Evolutionary conservation across 2,329 filamentous ascomycete species (phyloP), one percentile per base, ranked within the genome.

Genomic region (Ceratocystiopsis minuta): DNA sequence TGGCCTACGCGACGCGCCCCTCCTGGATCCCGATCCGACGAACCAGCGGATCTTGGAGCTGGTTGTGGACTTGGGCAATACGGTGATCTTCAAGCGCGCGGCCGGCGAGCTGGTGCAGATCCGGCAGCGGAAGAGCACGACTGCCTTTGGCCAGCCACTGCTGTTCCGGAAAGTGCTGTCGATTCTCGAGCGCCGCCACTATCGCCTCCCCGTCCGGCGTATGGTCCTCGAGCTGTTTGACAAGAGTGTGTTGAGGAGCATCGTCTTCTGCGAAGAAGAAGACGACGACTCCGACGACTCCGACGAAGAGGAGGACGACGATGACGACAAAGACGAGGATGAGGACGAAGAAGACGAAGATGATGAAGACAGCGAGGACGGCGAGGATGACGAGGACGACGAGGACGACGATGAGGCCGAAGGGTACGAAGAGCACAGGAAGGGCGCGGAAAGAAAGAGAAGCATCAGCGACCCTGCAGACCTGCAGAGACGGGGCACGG

Each of bases 171-270:
- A 86, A 54, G 78, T 90, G 38, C 78, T 98, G 65, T 72, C 75
- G 10, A 68, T 96, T 39, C 68, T 98, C 45, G 86, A 95, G 58
- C 78, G 75, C 50, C 88, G 94, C 52, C 85, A 92, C 55, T 96
- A 90, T 59, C 75, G 86, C 17, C 69, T 98, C 2, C 80, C 79
- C 1, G 81, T 92, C 24, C 80, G 88, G 47, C 78, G 88, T 37
- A 87, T 94, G 60, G 81, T 94, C 33, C 78, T 96, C 45, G 90
- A 96, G 55, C 63, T 98, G 17, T 98, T 98, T 53, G 88, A 96
- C 54, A 90, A 88, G 60, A 78, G 74, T 45, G 83, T 96, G 36
- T 68, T 96, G 60, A 70, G 86, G 48, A 74, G 75, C 49, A 82
- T 95, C 46, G 81, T 98, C 13, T 77, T 93, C 44, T 81, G 81